Evolutionary conservation across 2,329 filamentous ascomycete genomes (phyloP), one percentile per base, ranked within the genome.

Genomic region (Curvularia hawaiiensis): DNA sequence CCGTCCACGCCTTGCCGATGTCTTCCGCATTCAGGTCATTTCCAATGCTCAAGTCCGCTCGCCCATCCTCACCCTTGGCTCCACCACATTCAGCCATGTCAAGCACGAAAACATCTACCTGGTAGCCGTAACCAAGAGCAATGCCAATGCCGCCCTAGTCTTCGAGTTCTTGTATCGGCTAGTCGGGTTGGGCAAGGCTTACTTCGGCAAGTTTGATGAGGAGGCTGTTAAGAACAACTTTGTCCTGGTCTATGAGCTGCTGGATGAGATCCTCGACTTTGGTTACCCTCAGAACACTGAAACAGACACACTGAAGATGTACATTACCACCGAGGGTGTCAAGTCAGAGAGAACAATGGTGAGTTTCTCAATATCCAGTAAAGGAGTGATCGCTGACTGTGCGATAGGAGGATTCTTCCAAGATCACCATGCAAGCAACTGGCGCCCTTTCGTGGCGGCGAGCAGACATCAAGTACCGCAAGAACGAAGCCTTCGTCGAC

Each of bases 181-280:
- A 72, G 91, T 97, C 65, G 86, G 89, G 73, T 83, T 99, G 64
- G 95, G 95, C 41, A 92, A 91, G 80, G 91, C 92, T 56, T 99
- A 99, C 79, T 99, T 99, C 83, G 94, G 91, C 75, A 98, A 98
- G 79, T 97, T 99, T 74, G 95, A 99, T 74, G 95, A 99, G 83
- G 95, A 99, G 80, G 93, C 95, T 56, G 94, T 99, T 69, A 99
- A 99, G 88, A 98, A 97, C 81, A 99, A 99, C 82, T 99, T 99
- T 80, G 95, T 99, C 64, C 83, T 99, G 66, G 92, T 99, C 39
- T 99, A 99, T 79, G 95, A 99, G 83, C 85, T 99, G 56, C 81
- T 99, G 54, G 95, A 99, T 78, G 95, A 99, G 80, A 97, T 99
- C 73, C 88, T 99, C 75, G 95, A 99, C 79, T 99, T 99, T 79